These are phyloP conservation scores for Blastobotrys buckinghamii DNA, from an alignment of 1,139 yeast species.

Conservation along the genomic window DNA sequence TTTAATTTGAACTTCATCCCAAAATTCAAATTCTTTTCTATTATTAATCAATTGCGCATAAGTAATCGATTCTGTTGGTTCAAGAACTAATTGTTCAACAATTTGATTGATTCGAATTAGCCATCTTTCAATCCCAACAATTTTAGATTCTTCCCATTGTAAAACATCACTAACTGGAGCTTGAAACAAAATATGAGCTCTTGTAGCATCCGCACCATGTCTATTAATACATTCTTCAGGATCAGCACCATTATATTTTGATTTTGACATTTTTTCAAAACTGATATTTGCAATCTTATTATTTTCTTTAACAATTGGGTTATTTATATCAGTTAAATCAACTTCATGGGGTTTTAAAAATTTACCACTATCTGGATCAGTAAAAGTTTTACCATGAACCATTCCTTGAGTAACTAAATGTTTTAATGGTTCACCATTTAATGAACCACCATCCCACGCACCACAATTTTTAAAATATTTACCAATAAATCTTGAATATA, in stretches of 20 bases:
- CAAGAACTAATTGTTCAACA: constrained; percentile 14
- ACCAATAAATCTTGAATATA: constrained; percentile 78
- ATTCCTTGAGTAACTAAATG: constrained; percentile 89
- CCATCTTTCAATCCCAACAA: constrained; percentile 87
- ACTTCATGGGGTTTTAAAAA: constrained; percentile 76
- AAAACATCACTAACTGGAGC: constrained; percentile 82
- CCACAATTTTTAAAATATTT: constrained; percentile 64
- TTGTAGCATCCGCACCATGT: constrained; percentile 90
- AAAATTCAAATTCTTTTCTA: constrained; percentile 33
- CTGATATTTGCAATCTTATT: constrained; percentile 51
- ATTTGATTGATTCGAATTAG: constrained; percentile 49
- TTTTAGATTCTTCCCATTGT: constrained; percentile 86
- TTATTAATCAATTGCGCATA: too few relatives aligned
- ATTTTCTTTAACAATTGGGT: constrained; percentile 44
- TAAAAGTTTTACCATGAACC: constrained; percentile 89
- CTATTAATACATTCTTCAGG: constrained; percentile 69
- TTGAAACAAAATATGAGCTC: constrained; percentile 91
- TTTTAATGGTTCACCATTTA: constrained; percentile 71
- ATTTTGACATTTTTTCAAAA: constrained; percentile 93
- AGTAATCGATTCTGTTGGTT: too few relatives aligned
- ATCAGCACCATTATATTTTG: constrained; percentile 90
- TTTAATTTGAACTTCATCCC: constrained; percentile 51
- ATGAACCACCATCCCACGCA: constrained; percentile 49
- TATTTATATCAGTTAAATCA: constrained; percentile 35
- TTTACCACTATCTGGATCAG: constrained; percentile 64